phyloP scores from a whole-genome alignment of 1,284 basidiomycete genomes.

The Naganishia albida region DNA sequence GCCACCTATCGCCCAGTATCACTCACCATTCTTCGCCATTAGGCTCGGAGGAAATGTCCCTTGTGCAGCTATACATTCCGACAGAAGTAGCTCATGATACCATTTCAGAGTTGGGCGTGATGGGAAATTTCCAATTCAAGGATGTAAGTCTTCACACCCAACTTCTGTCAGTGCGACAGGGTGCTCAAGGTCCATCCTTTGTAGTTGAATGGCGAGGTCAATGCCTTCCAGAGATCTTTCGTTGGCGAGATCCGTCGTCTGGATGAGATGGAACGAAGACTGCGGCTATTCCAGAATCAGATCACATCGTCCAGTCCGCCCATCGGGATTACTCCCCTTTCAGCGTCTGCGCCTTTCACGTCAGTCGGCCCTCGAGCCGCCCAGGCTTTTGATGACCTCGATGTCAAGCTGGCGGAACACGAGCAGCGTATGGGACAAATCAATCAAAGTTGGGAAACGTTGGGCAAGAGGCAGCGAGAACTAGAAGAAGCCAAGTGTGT shows the following conservation, averaged over 20 bases:
- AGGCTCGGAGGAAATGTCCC: constrained; percentile 96
- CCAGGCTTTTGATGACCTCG: constrained; percentile 91
- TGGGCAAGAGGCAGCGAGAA: constrained; percentile 83
- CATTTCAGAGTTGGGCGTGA: constrained; percentile 89
- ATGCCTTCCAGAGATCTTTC: constrained; percentile 98
- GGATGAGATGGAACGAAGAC: constrained; percentile 92
- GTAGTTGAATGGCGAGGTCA: constrained; percentile 90
- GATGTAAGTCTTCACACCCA: constrained; percentile 64
- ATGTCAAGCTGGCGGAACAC: constrained; percentile 81
- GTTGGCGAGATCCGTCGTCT: constrained; percentile 91
- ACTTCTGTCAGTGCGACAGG: not conserved
- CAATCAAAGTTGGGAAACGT: constrained; percentile 89
- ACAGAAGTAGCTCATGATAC: constrained; percentile 97
- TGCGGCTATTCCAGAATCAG: constrained; percentile 85
- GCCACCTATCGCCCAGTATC: constrained; percentile 4
- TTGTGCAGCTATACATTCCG: constrained; percentile 97
- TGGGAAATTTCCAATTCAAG: constrained; percentile 96
- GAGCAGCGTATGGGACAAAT: constrained; percentile 84
- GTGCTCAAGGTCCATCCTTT: not conserved
- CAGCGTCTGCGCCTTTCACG: constrained; percentile 77
- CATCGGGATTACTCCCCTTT: constrained; percentile 76
- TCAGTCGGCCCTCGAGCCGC: constrained; percentile 86
- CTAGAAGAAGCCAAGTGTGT: constrained; percentile 92
- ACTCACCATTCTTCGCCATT: not conserved
- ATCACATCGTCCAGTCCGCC: constrained; percentile 72